Evolutionary conservation across 2,329 filamentous ascomycete species (phyloP).

Genomic region (Aurifilum marmelostoma): DNA sequence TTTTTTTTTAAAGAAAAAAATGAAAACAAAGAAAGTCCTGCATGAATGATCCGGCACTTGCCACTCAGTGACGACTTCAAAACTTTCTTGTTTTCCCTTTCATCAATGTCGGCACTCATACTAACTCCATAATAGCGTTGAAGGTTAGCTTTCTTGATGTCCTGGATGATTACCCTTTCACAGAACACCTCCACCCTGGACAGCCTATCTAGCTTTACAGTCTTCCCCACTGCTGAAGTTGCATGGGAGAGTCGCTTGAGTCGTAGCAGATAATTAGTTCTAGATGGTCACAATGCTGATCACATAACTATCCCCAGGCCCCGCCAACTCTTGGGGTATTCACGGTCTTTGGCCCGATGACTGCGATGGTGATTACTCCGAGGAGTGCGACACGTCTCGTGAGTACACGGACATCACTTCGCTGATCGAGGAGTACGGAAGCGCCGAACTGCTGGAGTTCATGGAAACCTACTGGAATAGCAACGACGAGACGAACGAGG

Average conservation of each 20-base stretch:
- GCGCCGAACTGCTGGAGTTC: conserved; percentile 14
- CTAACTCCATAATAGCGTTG: conserved; percentile 6
- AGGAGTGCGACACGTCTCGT: conserved; percentile 21
- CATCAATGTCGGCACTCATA: neutral
- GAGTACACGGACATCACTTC: conserved; percentile 25
- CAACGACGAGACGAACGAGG: conserved; percentile 19
- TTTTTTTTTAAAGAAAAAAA: too few relatives aligned
- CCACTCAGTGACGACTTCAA: neutral
- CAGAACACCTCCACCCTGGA: neutral
- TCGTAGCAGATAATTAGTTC: neutral
- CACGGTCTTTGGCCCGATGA: conserved; percentile 29
- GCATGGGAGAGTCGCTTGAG: neutral
- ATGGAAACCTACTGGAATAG: conserved; percentile 29
- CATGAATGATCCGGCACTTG: neutral
- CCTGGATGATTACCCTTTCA: neutral
- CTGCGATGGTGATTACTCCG: conserved; percentile 22
- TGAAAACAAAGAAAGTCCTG: too few relatives aligned
- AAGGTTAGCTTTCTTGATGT: conserved; percentile 15
- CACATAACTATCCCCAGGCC: conserved; percentile 12
- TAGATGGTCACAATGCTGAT: neutral
- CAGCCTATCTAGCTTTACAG: too few relatives aligned
- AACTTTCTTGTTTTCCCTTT: neutral
- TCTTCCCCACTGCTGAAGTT: neutral
- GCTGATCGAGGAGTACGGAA: conserved; percentile 25
- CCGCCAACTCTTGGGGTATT: conserved; percentile 27